phyloP scores from a whole-genome alignment of 768 basidiomycete species.

The Clitopilus hobsonii region DNA sequence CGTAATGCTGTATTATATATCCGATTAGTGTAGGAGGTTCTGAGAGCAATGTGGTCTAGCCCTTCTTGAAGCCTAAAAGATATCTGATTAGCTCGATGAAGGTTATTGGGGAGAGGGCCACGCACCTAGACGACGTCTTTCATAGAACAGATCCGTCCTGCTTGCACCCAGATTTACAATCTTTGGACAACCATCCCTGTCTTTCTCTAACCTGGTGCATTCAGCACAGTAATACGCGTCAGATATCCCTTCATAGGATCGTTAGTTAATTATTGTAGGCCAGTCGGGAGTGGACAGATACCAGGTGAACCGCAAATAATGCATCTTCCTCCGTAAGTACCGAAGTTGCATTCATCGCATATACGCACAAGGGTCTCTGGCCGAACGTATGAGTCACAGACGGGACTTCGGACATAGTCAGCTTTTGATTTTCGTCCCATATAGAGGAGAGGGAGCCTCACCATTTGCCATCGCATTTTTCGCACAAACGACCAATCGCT shows the following conservation, averaged over 20 bases:
- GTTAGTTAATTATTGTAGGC: background rate
- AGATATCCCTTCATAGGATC: conserved; percentile 69
- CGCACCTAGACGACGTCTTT: conserved; percentile 78
- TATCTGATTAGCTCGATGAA: background rate
- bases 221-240: conserved; percentile 99
- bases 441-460: conserved; percentile 37
- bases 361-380: conserved; percentile 97
- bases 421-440: background rate
- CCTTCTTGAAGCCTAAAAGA: conserved; percentile 66
- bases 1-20: background rate
- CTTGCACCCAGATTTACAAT: conserved; percentile 96
- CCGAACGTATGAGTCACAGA: conserved; percentile 98
- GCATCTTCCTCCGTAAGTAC: conserved; percentile 94
- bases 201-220: conserved; percentile 95
- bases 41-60: conserved; percentile 20
- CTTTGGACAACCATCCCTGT: conserved; percentile 97
- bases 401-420: conserved; percentile 54
- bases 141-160: conserved; percentile 89
- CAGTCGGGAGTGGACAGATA: conserved; percentile 26
- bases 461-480: conserved; percentile 99
- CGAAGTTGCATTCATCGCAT: conserved; percentile 99
- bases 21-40: background rate
- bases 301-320: conserved; percentile 97
- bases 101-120: background rate
- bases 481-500: conserved; percentile 98